phyloP scores from a whole-genome alignment of 106 monocot species.

The Allium sativum region DNA sequence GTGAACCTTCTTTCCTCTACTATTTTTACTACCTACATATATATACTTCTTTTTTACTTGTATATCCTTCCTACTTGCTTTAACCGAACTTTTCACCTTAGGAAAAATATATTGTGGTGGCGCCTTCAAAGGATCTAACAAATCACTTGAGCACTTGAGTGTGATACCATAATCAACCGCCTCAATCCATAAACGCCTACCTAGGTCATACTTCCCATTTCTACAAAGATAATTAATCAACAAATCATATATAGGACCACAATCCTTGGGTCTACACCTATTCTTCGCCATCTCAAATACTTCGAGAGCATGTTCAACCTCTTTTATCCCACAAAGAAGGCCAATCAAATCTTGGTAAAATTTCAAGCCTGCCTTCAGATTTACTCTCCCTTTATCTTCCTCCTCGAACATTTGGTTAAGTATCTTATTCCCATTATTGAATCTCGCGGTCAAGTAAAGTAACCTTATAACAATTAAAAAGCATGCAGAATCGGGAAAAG shows the following conservation, averaged over 20 bases:
- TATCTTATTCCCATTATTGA: constrained; percentile 40
- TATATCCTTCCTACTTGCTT: neutral
- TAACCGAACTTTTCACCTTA: neutral
- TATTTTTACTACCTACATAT: neutral
- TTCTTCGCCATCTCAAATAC: constrained; percentile 5
- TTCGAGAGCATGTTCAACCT: constrained; percentile 37
- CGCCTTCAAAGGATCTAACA: constrained; percentile 41
- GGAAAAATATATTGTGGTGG: constrained; percentile 8
- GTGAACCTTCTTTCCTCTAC: constrained; percentile 4
- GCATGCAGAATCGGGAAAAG: constrained; percentile 42
- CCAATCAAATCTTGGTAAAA: constrained; percentile 58
- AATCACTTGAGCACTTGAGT: constrained; percentile 32
- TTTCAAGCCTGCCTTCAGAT: constrained; percentile 8
- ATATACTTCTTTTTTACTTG: neutral
- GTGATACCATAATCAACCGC: constrained; percentile 24
- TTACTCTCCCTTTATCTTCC: constrained; percentile 13
- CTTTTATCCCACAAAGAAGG: constrained; percentile 45
- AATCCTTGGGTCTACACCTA: neutral
- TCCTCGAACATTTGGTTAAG: constrained; percentile 31
- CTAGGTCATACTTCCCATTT: constrained; percentile 47
- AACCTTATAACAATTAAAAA: constrained; percentile 52
- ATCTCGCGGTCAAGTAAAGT: constrained; percentile 42
- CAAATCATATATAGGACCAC: constrained; percentile 9
- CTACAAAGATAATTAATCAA: constrained; percentile 57
- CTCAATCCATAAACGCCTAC: constrained; percentile 43